Evolutionary conservation across 805 yeast species (phyloP).

Genomic region (Hanseniaspora guilliermondii): DNA sequence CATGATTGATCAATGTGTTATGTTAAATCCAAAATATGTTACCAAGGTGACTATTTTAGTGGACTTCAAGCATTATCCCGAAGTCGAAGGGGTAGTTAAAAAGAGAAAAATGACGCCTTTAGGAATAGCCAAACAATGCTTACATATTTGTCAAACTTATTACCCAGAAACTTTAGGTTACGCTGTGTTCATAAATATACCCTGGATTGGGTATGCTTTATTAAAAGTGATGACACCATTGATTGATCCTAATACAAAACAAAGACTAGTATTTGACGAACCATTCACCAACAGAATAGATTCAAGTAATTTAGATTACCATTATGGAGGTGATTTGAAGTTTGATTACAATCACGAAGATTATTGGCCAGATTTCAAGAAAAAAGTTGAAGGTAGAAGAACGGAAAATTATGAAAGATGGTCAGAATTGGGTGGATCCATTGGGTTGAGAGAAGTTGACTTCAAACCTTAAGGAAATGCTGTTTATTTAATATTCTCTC

Average conservation of each 20-base stretch:
- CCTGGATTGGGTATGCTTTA: slow-evolving; percentile 46
- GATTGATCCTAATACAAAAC: slow-evolving; percentile 46
- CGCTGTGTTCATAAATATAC: slow-evolving; percentile 43
- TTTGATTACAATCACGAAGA: slow-evolving; percentile 41
- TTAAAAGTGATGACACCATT: slow-evolving; percentile 46
- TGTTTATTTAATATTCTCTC: background rate
- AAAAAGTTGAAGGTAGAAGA: slow-evolving; percentile 32
- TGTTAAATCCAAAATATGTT: slow-evolving; percentile 47
- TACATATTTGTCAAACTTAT: slow-evolving; percentile 42
- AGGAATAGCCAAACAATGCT: slow-evolving; percentile 38
- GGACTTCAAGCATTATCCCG: slow-evolving; percentile 38
- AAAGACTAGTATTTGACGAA: slow-evolving; percentile 45
- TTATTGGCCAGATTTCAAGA: slow-evolving; percentile 42
- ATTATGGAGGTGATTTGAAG: slow-evolving; percentile 36
- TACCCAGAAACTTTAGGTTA: slow-evolving; percentile 48
- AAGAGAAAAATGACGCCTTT: slow-evolving; percentile 38
- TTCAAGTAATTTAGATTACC: slow-evolving; percentile 38
- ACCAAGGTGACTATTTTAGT: slow-evolving; percentile 43
- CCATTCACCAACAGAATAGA: slow-evolving; percentile 47
- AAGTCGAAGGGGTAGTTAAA: slow-evolving; percentile 25
- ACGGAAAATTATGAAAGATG: slow-evolving; percentile 30
- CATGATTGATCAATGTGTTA: slow-evolving; percentile 43
- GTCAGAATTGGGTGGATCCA: slow-evolving; percentile 31
- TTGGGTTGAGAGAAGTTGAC: slow-evolving; percentile 47
- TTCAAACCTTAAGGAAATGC: slow-evolving; percentile 24